phyloP scores from a whole-genome alignment of 2,329 filamentous ascomycete species.

The Cytospora chrysosperma region DNA sequence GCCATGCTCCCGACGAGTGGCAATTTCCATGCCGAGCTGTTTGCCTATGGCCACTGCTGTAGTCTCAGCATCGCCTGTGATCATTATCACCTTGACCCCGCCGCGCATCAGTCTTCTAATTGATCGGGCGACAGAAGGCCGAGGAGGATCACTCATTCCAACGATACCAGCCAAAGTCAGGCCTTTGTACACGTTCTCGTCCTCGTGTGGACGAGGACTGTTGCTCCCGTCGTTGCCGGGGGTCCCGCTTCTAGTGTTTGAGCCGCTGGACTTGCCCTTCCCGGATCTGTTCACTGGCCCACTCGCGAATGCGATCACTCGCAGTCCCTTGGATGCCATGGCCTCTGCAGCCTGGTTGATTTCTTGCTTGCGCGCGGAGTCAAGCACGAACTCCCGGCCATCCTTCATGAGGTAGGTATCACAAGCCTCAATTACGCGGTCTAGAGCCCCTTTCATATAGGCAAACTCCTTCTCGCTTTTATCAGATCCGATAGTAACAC shows the following conservation, averaged over 20 bases:
- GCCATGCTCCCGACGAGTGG: constrained; percentile 50
- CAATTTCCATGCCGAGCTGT: constrained; percentile 91
- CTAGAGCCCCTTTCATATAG: constrained; percentile 93
- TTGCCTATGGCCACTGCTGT: constrained; percentile 92
- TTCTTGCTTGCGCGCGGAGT: constrained; percentile 70
- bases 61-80: constrained; percentile 93
- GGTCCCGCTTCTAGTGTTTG: constrained; percentile 51
- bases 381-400: constrained; percentile 81
- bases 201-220: constrained; percentile 43
- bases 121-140: constrained; percentile 84
- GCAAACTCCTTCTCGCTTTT: constrained; percentile 72
- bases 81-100: constrained; percentile 98
- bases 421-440: constrained; percentile 80
- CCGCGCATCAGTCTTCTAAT: constrained; percentile 90
- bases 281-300: constrained; percentile 59
- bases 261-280: constrained; percentile 41
- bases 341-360: constrained; percentile 76
- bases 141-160: constrained; percentile 95
- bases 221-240: constrained; percentile 42
- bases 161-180: constrained; percentile 89
- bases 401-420: constrained; percentile 88
- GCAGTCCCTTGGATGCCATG: constrained; percentile 86
- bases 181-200: constrained; percentile 75
- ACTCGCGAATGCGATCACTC: constrained; percentile 91
- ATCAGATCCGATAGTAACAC: constrained; percentile 74